Conservation (phyloP, 352 stramenopile genomes). For the Chrysophaeum taylorii region DNA sequence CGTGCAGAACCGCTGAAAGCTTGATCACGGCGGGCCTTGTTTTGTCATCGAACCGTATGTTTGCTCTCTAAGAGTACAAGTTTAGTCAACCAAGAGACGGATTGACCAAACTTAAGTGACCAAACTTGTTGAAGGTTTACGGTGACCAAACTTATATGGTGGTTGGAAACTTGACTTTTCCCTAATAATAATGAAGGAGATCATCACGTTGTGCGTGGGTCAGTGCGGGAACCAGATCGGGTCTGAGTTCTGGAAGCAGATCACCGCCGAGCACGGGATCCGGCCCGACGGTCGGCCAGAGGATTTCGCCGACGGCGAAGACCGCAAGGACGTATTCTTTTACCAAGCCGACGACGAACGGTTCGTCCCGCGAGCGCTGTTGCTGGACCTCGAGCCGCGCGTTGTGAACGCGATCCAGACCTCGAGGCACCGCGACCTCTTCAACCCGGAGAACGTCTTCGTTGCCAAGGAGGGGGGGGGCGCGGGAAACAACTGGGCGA, state of each 20-base stretch:
- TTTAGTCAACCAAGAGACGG: too few relatives aligned
- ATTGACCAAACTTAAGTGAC: too few relatives aligned
- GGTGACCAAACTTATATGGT: too few relatives aligned
- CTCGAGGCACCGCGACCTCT: slow-evolving; percentile 61
- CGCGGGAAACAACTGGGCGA: slow-evolving; percentile 67
- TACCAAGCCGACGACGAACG: slow-evolving; percentile 95
- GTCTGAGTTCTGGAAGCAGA: slow-evolving; percentile 95
- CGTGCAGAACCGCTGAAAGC: too few relatives aligned
- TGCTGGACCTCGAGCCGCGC: slow-evolving; percentile 94
- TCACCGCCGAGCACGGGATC: slow-evolving; percentile 85
- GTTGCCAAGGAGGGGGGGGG: slow-evolving; percentile 48
- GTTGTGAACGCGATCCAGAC: slow-evolving; percentile 55
- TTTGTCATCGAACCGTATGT: too few relatives aligned
- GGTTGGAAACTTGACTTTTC: too few relatives aligned
- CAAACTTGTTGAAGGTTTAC: too few relatives aligned
- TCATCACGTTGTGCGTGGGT: slow-evolving; percentile 97
- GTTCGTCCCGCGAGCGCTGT: slow-evolving; percentile 90
- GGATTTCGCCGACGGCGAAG: slow-evolving; percentile 69
- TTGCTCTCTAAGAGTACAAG: too few relatives aligned
- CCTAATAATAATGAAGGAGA: slow-evolving; percentile 71
- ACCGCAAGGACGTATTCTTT: slow-evolving; percentile 99
- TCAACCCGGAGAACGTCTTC: slow-evolving; percentile 99
- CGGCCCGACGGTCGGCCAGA: slow-evolving; percentile 86
- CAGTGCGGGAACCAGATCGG: slow-evolving; percentile 99
- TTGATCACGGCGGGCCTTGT: too few relatives aligned